Evolutionary conservation across 1,284 basidiomycete genomes (phyloP).

Genomic region (Tremellales sp.): DNA sequence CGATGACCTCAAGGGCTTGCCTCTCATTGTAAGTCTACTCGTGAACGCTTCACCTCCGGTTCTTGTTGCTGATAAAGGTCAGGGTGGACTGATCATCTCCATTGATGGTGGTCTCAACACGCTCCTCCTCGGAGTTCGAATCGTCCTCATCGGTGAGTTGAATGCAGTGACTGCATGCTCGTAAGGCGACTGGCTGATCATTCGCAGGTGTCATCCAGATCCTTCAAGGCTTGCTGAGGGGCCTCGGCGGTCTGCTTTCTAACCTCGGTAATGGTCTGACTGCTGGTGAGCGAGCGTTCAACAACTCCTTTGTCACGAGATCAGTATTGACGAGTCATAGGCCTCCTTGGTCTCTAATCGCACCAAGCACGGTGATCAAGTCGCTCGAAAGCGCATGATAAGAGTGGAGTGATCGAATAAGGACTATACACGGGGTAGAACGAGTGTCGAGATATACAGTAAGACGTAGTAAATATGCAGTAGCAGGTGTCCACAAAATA

Average conservation of each 20-base stretch:
- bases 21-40: slow-evolving; percentile 15
- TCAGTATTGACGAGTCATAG: too few relatives aligned
- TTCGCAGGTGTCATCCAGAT: slow-evolving; percentile 12
- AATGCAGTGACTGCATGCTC: neutral
- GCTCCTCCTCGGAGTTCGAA: slow-evolving; percentile 10
- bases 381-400: too few relatives aligned
- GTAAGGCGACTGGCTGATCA: neutral
- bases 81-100: slow-evolving; percentile 13
- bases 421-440: too few relatives aligned
- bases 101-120: slow-evolving; percentile 15
- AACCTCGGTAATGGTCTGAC: slow-evolving; percentile 12
- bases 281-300: slow-evolving; percentile 16
- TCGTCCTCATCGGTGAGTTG: slow-evolving; percentile 8
- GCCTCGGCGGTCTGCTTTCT: slow-evolving; percentile 8
- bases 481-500: too few relatives aligned
- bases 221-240: slow-evolving; percentile 11
- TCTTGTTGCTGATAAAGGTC: slow-evolving; percentile 3
- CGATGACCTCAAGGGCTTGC: slow-evolving; percentile 11
- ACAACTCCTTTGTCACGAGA: too few relatives aligned
- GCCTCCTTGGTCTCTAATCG: too few relatives aligned
- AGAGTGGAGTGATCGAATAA: too few relatives aligned
- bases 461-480: too few relatives aligned
- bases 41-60: slow-evolving; percentile 1
- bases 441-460: too few relatives aligned
- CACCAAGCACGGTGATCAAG: too few relatives aligned